Conservation (phyloP, 495 filamentous ascomycete genomes). For the Apodospora peruviana region DNA sequence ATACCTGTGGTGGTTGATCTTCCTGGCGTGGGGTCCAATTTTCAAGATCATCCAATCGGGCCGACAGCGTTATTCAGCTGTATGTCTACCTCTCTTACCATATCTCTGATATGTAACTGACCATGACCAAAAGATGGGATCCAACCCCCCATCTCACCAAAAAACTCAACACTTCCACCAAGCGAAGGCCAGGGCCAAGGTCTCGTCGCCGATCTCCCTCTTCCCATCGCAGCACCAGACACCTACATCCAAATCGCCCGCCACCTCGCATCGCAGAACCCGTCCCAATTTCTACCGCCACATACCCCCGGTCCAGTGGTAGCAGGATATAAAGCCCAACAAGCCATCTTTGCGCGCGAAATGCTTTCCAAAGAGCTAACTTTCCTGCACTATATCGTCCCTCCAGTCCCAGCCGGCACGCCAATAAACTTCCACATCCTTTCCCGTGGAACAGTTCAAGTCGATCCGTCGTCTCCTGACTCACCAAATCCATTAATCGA, state of each 20-base stretch:
- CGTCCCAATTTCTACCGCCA: conserved; percentile 28
- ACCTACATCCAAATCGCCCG: conserved; percentile 25
- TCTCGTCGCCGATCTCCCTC: conserved; percentile 27
- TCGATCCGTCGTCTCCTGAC: conserved; percentile 29
- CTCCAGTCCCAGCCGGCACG: conserved; percentile 15
- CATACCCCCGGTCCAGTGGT: conserved; percentile 26
- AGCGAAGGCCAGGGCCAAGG: conserved; percentile 19
- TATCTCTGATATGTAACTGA: background rate
- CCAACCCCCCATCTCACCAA: conserved; percentile 1
- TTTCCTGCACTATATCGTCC: conserved; percentile 23
- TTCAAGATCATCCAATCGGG: conserved; percentile 44
- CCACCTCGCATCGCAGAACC: conserved; percentile 30
- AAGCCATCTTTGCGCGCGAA: conserved; percentile 15
- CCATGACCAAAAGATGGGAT: background rate
- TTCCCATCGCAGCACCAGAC: conserved; percentile 32
- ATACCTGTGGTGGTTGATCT: conserved; percentile 39
- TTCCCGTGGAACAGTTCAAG: conserved; percentile 38
- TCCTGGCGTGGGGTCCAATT: conserved; percentile 50
- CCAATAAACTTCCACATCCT: conserved; percentile 34
- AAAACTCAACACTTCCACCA: conserved; percentile 20
- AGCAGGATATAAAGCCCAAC: conserved; percentile 18
- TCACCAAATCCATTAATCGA: conserved; percentile 33
- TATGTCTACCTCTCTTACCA: conserved; percentile 22
- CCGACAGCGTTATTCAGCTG: background rate
- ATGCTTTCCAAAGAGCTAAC: conserved; percentile 28